phyloP scores from a whole-genome alignment of 179 eudicot species.

The Corrigiola litoralis region DNA sequence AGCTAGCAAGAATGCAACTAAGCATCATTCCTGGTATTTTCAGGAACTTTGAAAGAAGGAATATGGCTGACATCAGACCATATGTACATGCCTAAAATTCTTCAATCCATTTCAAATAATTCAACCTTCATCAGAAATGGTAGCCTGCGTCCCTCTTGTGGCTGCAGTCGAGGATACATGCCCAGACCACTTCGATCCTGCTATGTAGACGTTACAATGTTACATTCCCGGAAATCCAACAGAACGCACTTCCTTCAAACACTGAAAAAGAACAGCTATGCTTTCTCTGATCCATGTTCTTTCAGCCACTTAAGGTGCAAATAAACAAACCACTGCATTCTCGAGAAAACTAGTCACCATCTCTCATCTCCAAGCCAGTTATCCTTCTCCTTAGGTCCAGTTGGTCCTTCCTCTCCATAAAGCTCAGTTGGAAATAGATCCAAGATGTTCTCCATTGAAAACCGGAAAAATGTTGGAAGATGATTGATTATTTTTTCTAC shows the following conservation, averaged over 20 bases:
- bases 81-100: no score
- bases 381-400: constrained; percentile 50
- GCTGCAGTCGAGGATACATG: neutral
- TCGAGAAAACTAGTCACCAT: constrained; percentile 18
- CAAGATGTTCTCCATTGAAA: constrained; percentile 35
- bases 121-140: neutral
- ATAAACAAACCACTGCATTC: neutral
- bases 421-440: constrained; percentile 46
- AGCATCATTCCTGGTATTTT: neutral
- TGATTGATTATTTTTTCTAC: constrained; percentile 36
- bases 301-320: no score
- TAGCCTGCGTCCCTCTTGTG: neutral
- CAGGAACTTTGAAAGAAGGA: neutral
- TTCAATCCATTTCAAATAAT: no score
- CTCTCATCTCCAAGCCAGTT: constrained; percentile 49
- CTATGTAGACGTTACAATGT: no score
- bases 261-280: neutral
- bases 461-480: constrained; percentile 32
- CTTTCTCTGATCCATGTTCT: neutral
- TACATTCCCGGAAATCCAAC: no score
- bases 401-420: constrained; percentile 46
- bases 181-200: no score
- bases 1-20: neutral
- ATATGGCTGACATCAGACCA: neutral
- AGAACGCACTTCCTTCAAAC: no score